Evolutionary conservation across 768 basidiomycete species (phyloP), one percentile per base, ranked within the genome.

Genomic region (Cystofilobasidium capitatum): DNA sequence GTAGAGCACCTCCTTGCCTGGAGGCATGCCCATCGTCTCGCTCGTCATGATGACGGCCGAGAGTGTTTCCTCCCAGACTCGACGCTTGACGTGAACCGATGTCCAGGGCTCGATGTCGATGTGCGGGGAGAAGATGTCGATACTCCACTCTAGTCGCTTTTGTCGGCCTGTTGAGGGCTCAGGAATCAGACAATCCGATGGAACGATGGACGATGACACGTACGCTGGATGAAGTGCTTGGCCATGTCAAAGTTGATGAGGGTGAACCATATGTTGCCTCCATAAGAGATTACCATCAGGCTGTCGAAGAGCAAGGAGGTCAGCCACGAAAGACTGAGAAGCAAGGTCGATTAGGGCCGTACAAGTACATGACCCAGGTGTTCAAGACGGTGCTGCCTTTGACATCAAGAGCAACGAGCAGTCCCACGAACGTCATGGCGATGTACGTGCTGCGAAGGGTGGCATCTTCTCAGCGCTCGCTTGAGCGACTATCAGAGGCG

Each of bases 111-210:
- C 26, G 5, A 73, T 33, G 64, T 64, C 75, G 71, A 69, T 77
- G 84, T 82, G 80, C 26, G 88, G 88, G 20, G 87, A 88, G 74
- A 89, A 89, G 59, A 89, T 82, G 74, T 90, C 88, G 70, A 89
- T 82, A 75, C 86, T 88, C 77, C 88, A 88, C 76, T 89, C 88
- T 42, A 89, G 80, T 31, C 88, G 82, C 31, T 65, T 40, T 44
- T 73, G 70, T 7, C 61, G 54, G 12, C 63, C 65, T 57, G 62
- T 13, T 4, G 20, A 22, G 35, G 51, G 29, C 12, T 13, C n/a
- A 10, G 31, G 35, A 31, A 22, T 24, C 22, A 54, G 62, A 49
- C 3, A 35, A 33, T 16, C 20, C 9, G 22, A n/a, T 14, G 35
- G 29, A 29, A 26, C 0, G 37, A 64, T 29, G 51, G 20, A 10